These are phyloP conservation scores for Xylaria polymorpha DNA, from an alignment of 2,329 filamentous ascomycete species.

Conservation along the genomic window DNA sequence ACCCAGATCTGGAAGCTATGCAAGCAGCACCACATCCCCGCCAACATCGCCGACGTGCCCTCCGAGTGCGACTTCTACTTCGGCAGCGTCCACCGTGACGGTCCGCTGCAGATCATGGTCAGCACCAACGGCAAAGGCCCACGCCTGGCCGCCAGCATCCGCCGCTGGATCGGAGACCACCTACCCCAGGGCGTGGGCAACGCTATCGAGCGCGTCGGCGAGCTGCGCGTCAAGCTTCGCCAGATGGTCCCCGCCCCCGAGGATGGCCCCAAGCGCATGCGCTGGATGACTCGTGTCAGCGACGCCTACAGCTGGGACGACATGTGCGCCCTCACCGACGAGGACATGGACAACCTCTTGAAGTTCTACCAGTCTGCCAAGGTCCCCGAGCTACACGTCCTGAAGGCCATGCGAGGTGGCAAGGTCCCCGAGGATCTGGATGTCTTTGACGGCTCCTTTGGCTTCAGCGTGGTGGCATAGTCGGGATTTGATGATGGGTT, in stretches of 20 bases:
- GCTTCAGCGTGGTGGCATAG: slow-evolving; percentile 64
- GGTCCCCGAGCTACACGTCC: slow-evolving; percentile 65
- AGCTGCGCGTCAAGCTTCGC: slow-evolving; percentile 81
- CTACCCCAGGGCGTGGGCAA: slow-evolving; percentile 84
- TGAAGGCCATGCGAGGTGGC: slow-evolving; percentile 65
- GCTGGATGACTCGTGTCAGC: slow-evolving; percentile 94
- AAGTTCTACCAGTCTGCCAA: slow-evolving; percentile 73
- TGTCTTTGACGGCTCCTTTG: slow-evolving; percentile 69
- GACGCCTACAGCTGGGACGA: slow-evolving; percentile 88
- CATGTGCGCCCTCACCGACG: slow-evolving; percentile 81
- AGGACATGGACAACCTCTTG: slow-evolving; percentile 86
- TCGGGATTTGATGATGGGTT: not conserved
- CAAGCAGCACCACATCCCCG: slow-evolving; percentile 83
- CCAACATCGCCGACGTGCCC: slow-evolving; percentile 97
- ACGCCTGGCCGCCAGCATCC: slow-evolving; percentile 85
- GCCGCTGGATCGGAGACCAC: slow-evolving; percentile 80
- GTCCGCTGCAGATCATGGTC: slow-evolving; percentile 97
- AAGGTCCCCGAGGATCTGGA: slow-evolving; percentile 60
- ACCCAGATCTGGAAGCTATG: slow-evolving; percentile 93
- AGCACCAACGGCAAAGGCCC: slow-evolving; percentile 98
- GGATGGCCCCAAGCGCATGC: slow-evolving; percentile 88
- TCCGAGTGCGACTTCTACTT: slow-evolving; percentile 99
- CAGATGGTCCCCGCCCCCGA: slow-evolving; percentile 77
- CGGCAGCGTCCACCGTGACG: slow-evolving; percentile 93
- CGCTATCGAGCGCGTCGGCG: slow-evolving; percentile 86